phyloP scores from a whole-genome alignment of 73 alveolate species.

The Tetrahymena borealis region DNA sequence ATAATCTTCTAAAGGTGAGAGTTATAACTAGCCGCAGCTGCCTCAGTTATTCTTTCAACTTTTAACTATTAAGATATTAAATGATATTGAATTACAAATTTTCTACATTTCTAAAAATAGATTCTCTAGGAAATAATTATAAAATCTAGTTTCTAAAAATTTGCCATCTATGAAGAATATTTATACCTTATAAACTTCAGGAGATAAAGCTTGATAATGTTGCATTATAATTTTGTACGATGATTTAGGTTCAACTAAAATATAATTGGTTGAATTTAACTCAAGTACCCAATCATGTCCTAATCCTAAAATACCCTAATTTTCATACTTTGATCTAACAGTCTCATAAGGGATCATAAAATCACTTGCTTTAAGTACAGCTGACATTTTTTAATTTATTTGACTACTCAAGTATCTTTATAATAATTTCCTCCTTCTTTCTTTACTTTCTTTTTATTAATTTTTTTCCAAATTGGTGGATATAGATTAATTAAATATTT shows the following conservation, averaged over 20 bases:
- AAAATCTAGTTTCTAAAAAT: neutral
- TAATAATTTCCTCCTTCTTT: neutral
- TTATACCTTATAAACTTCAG: neutral
- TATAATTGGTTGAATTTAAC: neutral
- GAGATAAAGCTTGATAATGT: neutral
- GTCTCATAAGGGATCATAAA: neutral
- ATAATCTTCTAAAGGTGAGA: neutral
- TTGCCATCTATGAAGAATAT: neutral
- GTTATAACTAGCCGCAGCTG: neutral
- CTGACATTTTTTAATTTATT: neutral
- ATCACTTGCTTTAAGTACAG: neutral
- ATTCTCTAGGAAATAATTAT: neutral
- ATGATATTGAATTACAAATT: too few species aligned
- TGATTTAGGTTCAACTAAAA: neutral
- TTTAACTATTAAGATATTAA: neutral
- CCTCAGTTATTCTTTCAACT: neutral
- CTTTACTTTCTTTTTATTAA: neutral
- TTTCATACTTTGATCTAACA: neutral
- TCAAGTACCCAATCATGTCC: neutral
- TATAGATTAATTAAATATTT: neutral
- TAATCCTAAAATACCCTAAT: neutral
- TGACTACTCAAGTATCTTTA: neutral
- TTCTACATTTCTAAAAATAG: neutral
- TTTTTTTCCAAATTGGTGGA: neutral
- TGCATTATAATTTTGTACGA: neutral